Evolutionary conservation across 228 moss, liverwort and hornwort species (phyloP).

Genomic region (Sphagnum magellanicum): DNA sequence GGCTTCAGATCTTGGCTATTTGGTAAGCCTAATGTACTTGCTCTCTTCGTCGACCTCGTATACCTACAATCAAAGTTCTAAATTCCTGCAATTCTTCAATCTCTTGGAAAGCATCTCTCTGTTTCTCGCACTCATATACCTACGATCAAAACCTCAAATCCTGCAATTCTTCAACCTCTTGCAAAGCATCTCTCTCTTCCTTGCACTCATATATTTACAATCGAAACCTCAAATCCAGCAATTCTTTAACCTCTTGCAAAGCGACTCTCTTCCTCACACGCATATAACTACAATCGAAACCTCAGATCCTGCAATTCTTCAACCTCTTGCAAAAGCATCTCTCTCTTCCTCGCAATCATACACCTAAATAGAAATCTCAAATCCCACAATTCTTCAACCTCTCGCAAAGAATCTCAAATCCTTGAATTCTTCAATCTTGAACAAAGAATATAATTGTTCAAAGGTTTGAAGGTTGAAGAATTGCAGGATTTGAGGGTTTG

Average conservation of each 20-base stretch:
- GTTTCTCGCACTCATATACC: background rate
- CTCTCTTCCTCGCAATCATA: too few species aligned
- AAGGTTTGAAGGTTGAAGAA: background rate
- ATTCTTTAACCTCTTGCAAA: too few species aligned
- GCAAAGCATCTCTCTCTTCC: background rate
- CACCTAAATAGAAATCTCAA: too few species aligned
- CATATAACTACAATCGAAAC: too few species aligned
- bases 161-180: too few species aligned
- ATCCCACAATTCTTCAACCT: too few species aligned
- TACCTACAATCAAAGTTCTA: background rate
- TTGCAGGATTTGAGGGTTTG: too few species aligned
- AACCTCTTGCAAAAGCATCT: too few species aligned
- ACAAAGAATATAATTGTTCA: background rate
- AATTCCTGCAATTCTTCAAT: background rate
- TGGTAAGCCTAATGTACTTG: conserved; percentile 6
- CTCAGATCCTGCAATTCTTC: too few species aligned
- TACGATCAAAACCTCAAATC: too few species aligned
- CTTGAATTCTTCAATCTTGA: background rate
- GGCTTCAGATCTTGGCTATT: conserved; percentile 32
- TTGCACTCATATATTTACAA: background rate
- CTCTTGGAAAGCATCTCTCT: background rate
- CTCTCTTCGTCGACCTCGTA: background rate
- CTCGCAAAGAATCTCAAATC: background rate
- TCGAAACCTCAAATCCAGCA: background rate
- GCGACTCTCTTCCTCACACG: too few species aligned